Percentiles rank a stretch among this genome's conserved stretches.
Evolutionary conservation across 305 asterid genomes (phyloP).

Genomic region (Ilex paraguariensis): DNA sequence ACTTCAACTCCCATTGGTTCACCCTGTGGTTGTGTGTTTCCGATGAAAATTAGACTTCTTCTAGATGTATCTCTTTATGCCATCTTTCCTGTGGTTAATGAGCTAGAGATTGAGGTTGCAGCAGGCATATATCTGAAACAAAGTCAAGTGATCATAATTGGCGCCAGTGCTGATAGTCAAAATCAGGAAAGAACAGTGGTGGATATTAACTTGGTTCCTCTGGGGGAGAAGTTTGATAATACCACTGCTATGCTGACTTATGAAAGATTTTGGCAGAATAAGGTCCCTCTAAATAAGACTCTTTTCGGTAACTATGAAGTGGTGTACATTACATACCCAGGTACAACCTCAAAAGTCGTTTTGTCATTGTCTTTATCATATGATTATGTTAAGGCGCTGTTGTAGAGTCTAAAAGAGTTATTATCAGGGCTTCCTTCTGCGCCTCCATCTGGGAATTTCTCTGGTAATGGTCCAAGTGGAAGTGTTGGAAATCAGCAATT

Average conservation of each 20-base stretch:
- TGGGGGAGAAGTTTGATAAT: constrained; percentile 92
- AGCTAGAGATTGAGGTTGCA: constrained; percentile 88
- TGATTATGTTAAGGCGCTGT: background rate
- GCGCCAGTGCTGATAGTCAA: constrained; percentile 88
- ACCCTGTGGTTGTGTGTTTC: constrained; percentile 86
- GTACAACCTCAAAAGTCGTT: constrained; percentile 28
- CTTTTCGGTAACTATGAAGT: constrained; percentile 89
- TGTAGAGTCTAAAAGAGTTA: constrained; percentile 17
- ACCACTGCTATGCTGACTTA: constrained; percentile 88
- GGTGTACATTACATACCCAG: constrained; percentile 66
- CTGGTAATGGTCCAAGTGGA: constrained; percentile 73
- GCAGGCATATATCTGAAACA: constrained; percentile 82
- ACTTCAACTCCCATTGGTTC: constrained; percentile 82
- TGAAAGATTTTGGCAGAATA: constrained; percentile 76
- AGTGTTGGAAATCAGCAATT: constrained; percentile 63
- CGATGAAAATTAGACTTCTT: constrained; percentile 93
- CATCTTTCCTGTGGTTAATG: constrained; percentile 76
- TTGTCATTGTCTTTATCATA: constrained; percentile 1
- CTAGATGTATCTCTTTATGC: constrained; percentile 73
- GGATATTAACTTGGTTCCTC: constrained; percentile 87
- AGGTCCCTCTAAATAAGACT: constrained; percentile 78
- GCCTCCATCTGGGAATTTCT: constrained; percentile 47
- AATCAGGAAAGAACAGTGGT: constrained; percentile 77
- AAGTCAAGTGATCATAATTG: constrained; percentile 82
- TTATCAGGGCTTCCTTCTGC: constrained; percentile 80